These are phyloP conservation scores for Eragrostis curvula DNA, from an alignment of 176 grass and related monocot species.

Conservation along the genomic window DNA sequence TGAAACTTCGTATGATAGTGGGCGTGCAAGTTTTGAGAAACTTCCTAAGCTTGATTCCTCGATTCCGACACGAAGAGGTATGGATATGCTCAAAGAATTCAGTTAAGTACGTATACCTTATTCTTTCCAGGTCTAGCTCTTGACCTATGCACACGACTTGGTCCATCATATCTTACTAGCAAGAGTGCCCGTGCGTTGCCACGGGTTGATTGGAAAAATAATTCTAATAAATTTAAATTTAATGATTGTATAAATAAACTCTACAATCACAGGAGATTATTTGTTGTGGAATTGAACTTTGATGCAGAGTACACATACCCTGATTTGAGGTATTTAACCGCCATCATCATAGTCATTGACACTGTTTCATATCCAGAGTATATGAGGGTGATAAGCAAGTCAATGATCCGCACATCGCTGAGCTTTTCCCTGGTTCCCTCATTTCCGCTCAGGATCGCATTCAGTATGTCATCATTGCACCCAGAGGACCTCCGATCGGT, in stretches of 20 bases:
- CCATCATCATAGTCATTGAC: conserved; percentile 97
- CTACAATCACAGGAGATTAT: background rate
- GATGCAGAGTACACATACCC: conserved; percentile 52
- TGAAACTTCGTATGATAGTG: background rate
- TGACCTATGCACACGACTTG: too few relatives aligned
- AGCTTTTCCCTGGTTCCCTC: conserved; percentile 64
- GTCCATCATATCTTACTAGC: too few relatives aligned
- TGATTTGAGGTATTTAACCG: conserved; percentile 90
- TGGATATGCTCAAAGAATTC: too few relatives aligned
- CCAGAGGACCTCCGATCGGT: conserved; percentile 50
- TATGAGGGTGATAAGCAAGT: conserved; percentile 86
- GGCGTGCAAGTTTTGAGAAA: background rate
- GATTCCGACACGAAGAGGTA: background rate
- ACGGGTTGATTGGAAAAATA: too few relatives aligned
- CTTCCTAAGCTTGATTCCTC: background rate
- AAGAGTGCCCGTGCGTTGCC: too few relatives aligned
- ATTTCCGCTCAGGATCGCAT: conserved; percentile 57
- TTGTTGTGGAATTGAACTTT: background rate
- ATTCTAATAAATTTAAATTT: too few relatives aligned
- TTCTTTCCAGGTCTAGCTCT: too few relatives aligned
- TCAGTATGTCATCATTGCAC: conserved; percentile 71
- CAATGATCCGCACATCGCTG: conserved; percentile 84
- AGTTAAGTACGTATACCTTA: too few relatives aligned
- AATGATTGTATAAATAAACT: too few relatives aligned
- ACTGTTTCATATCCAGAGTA: conserved; percentile 98